Conservation (phyloP, 345 rosid genomes). For the Zanthoxylum bungeanum region DNA sequence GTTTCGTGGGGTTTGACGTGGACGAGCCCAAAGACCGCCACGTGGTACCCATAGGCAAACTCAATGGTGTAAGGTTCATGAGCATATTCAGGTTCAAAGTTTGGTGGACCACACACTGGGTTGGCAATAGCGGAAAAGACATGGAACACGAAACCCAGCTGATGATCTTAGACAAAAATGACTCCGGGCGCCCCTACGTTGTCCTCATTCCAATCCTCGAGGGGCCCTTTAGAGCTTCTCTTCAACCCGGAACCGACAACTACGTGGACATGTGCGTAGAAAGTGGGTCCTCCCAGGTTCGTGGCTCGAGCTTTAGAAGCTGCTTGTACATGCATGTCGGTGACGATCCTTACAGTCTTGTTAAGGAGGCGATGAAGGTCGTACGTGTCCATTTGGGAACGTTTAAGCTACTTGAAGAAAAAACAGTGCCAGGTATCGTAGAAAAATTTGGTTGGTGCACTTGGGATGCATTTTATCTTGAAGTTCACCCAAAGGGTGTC, state of each 20-base stretch:
- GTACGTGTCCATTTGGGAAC: conserved; percentile 33
- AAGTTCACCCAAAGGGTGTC: conserved; percentile 37
- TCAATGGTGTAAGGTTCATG: conserved; percentile 24
- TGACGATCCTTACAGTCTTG: conserved; percentile 32
- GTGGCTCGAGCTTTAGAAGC: conserved; percentile 21
- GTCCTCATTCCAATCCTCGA: conserved; percentile 35
- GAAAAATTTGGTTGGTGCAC: conserved; percentile 62
- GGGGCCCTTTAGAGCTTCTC: conserved; percentile 31
- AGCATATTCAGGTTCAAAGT: conserved; percentile 46
- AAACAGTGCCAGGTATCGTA: conserved; percentile 38
- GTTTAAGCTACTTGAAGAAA: conserved; percentile 43
- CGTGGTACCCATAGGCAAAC: conserved; percentile 26
- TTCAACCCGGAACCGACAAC: conserved; percentile 32
- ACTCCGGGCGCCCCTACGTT: conserved; percentile 25
- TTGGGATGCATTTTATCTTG: conserved; percentile 53
- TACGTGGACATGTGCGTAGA: conserved; percentile 37
- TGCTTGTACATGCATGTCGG: conserved; percentile 32
- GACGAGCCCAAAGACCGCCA: conserved; percentile 14
- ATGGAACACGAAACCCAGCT: conserved; percentile 38
- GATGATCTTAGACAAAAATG: conserved; percentile 27
- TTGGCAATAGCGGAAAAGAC: conserved; percentile 32
- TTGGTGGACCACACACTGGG: conserved; percentile 50
- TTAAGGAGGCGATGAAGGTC: conserved; percentile 40
- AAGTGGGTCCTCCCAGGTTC: conserved; percentile 38
- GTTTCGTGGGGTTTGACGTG: conserved; percentile 34